phyloP scores from a whole-genome alignment of 331 rosid genomes.

The Stylosanthes scabra region DNA sequence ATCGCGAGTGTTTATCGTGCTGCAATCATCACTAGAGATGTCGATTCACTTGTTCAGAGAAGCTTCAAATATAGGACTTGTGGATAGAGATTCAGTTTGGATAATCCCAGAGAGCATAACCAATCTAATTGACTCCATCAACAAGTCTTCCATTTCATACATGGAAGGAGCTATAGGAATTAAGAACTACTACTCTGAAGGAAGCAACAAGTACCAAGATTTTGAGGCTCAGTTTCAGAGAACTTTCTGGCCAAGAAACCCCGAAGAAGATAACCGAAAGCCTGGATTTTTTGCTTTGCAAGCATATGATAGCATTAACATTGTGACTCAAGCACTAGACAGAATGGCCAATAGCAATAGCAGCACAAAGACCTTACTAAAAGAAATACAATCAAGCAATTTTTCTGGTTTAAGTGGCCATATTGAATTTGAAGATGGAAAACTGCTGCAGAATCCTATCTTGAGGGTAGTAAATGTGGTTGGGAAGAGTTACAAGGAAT shows the following conservation, averaged over 20 bases:
- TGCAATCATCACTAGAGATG: conserved; percentile 63
- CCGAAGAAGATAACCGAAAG: conserved; percentile 47
- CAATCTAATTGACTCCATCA: conserved; percentile 49
- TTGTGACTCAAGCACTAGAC: conserved; percentile 45
- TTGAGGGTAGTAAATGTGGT: conserved; percentile 62
- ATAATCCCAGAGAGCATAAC: conserved; percentile 58
- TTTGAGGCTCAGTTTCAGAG: conserved; percentile 49
- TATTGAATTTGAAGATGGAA: conserved; percentile 39
- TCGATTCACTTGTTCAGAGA: conserved; percentile 56
- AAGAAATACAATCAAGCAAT: conserved; percentile 34
- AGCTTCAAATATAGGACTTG: conserved; percentile 55
- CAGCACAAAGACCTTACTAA: conserved; percentile 24
- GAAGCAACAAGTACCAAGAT: conserved; percentile 32
- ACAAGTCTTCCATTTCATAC: conserved; percentile 42
- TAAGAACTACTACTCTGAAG: conserved; percentile 49
- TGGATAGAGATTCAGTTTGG: conserved; percentile 64
- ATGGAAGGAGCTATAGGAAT: conserved; percentile 75
- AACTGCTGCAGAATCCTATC: conserved; percentile 38
- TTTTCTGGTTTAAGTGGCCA: conserved; percentile 47
- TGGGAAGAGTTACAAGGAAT: conserved; percentile 50
- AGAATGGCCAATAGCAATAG: conserved; percentile 16
- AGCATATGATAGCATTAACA: conserved; percentile 64
- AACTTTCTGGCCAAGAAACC: conserved; percentile 30
- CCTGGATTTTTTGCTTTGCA: conserved; percentile 64
- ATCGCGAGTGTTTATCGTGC: conserved; percentile 64